Evolutionary conservation across 305 asterid species (phyloP).

Genomic region (Nicotiana rustica): DNA sequence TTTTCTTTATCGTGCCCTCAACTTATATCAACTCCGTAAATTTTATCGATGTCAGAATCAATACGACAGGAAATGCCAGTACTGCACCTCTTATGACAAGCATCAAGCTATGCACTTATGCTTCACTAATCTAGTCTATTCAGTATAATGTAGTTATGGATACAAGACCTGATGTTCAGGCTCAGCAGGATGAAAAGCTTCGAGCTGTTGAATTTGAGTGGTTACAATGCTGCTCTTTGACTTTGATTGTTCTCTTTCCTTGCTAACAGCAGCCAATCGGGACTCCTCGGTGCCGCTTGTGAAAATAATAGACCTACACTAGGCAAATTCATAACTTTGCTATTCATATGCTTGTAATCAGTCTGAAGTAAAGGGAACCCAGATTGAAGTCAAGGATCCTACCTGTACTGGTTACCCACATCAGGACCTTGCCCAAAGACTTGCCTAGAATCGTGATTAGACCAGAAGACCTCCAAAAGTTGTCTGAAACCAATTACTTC

Average conservation of each 20-base stretch:
- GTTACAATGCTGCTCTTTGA: conserved; percentile 79
- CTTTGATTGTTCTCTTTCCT: conserved; percentile 94
- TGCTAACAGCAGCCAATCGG: conserved; percentile 84
- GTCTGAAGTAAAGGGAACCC: conserved; percentile 32
- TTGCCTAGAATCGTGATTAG: conserved; percentile 92
- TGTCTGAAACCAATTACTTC: conserved; percentile 65
- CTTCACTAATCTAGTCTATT: no score
- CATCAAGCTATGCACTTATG: no score
- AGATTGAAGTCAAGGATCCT: conserved; percentile 37
- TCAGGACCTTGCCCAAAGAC: conserved; percentile 99
- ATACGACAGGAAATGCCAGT: not conserved
- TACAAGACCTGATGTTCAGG: conserved; percentile 87
- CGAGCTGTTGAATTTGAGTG: conserved; percentile 84
- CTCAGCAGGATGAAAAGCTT: conserved; percentile 84
- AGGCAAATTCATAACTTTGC: conserved; percentile 5
- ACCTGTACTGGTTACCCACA: conserved; percentile 97
- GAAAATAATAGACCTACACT: conserved; percentile 84
- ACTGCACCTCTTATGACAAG: not conserved
- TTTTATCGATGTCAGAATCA: not conserved
- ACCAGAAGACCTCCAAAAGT: conserved; percentile 92
- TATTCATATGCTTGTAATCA: conserved; percentile 10
- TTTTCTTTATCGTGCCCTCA: not conserved
- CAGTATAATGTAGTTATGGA: conserved; percentile 27
- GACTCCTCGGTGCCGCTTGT: conserved; percentile 89
- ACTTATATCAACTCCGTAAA: not conserved